Percentiles rank a stretch among this genome's conserved stretches.
phyloP scores from a whole-genome alignment of 345 rosid genomes.

The Mallotus nudiflorus region DNA sequence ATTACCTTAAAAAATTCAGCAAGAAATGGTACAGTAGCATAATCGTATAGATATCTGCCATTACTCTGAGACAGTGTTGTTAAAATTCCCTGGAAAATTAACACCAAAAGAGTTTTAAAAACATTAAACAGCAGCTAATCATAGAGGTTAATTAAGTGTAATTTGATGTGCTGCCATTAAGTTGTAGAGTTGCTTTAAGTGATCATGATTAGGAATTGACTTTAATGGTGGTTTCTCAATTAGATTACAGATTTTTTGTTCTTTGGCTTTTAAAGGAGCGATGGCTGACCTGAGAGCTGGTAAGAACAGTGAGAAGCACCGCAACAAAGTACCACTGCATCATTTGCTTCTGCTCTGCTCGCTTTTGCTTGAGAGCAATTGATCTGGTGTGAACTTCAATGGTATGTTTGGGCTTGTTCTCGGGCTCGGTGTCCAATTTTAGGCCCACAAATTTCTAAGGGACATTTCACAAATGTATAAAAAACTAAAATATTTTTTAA shows the following conservation, averaged over 20 bases:
- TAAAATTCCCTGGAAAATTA: slow-evolving; percentile 63
- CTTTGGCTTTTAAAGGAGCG: background rate
- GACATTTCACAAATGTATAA: too few species aligned
- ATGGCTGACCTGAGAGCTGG: slow-evolving; percentile 56
- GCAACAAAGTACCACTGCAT: slow-evolving; percentile 60
- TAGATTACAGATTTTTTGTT: too few species aligned
- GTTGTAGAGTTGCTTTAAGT: background rate
- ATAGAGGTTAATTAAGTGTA: too few species aligned
- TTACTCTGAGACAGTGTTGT: slow-evolving; percentile 90
- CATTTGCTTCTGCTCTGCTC: background rate
- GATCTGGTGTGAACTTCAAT: too few species aligned
- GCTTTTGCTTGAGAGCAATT: too few species aligned
- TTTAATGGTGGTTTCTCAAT: too few species aligned
- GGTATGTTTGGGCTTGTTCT: too few species aligned
- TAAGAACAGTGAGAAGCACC: slow-evolving; percentile 55
- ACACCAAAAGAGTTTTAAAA: too few species aligned
- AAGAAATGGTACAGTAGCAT: slow-evolving; percentile 93
- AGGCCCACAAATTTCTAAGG: too few species aligned
- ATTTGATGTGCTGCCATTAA: background rate
- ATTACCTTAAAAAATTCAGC: slow-evolving; percentile 89
- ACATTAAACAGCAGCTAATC: too few species aligned
- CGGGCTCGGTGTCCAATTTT: too few species aligned
- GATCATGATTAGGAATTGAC: background rate
- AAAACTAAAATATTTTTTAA: too few species aligned
- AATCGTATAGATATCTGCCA: slow-evolving; percentile 83